Conservation (phyloP, 805 yeast genomes). For the Yarrowia hollandica region DNA sequence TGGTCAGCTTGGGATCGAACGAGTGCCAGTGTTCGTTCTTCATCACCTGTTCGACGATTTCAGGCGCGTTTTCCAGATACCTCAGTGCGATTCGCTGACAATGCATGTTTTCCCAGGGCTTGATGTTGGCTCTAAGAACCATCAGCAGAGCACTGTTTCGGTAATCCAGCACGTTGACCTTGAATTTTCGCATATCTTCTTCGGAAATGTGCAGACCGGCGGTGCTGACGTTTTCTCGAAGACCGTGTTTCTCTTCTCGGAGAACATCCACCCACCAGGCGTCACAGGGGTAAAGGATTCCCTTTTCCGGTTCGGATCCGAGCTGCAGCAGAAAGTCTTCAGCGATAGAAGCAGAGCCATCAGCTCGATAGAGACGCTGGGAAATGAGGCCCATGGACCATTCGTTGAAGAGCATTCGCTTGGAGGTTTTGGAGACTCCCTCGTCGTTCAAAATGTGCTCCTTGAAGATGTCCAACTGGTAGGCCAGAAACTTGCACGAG, state of each 20-base stretch:
- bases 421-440: conserved; percentile 63
- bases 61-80: conserved; percentile 59
- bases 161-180: conserved; percentile 67
- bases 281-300: conserved; percentile 40
- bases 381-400: conserved; percentile 62
- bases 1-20: conserved; percentile 75
- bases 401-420: conserved; percentile 76
- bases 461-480: conserved; percentile 52
- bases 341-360: conserved; percentile 39
- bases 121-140: conserved; percentile 43
- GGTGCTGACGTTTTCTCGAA: background rate
- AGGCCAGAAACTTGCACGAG: conserved; percentile 45
- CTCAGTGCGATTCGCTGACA: conserved; percentile 58
- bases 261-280: conserved; percentile 37
- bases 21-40: conserved; percentile 40
- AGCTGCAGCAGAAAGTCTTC: conserved; percentile 51
- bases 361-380: conserved; percentile 49
- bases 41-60: conserved; percentile 68
- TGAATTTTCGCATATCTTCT: conserved; percentile 40
- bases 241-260: conserved; percentile 3
- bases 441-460: conserved; percentile 57
- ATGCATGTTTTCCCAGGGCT: conserved; percentile 75
- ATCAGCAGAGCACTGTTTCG: conserved; percentile 48
- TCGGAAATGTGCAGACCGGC: conserved; percentile 5
- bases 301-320: conserved; percentile 47